These are phyloP conservation scores for Penicillium sp. DNA, from an alignment of 2,329 filamentous ascomycete species.

Conservation along the genomic window DNA sequence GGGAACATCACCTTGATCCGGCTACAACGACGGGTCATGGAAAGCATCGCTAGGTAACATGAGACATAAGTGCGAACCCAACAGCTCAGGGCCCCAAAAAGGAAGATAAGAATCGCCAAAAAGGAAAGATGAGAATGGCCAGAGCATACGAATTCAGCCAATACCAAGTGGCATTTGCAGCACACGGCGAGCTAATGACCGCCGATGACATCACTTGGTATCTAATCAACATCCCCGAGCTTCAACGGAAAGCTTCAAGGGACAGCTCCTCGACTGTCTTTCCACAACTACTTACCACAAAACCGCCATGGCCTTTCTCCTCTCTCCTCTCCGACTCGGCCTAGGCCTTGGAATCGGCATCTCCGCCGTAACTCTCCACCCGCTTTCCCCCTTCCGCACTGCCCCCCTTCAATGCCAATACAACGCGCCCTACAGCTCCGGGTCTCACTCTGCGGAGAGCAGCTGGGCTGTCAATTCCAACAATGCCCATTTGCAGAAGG, in stretches of 20 bases:
- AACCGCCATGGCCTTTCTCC: constrained; percentile 26
- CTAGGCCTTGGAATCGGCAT: constrained; percentile 37
- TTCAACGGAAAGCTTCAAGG: too few relatives aligned
- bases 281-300: constrained; percentile 11
- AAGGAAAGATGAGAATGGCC: background rate
- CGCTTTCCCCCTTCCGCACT: constrained; percentile 35
- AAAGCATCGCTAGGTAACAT: too few relatives aligned
- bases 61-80: background rate
- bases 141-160: constrained; percentile 1
- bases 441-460: constrained; percentile 18
- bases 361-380: constrained; percentile 28
- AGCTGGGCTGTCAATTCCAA: constrained; percentile 28
- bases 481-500: constrained; percentile 25
- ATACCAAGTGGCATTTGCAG: constrained; percentile 3
- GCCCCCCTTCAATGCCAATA: constrained; percentile 41
- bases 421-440: constrained; percentile 23
- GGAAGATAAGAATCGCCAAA: background rate
- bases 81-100: background rate
- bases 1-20: too few relatives aligned
- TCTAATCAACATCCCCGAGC: constrained; percentile 11
- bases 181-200: constrained; percentile 8
- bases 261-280: constrained; percentile 1
- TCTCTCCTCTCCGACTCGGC: constrained; percentile 33
- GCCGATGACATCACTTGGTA: constrained; percentile 21
- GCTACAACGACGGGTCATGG: background rate